These are phyloP conservation scores for Vitis amurensis DNA, from an alignment of 164 flowering plant species.

Conservation along the genomic window DNA sequence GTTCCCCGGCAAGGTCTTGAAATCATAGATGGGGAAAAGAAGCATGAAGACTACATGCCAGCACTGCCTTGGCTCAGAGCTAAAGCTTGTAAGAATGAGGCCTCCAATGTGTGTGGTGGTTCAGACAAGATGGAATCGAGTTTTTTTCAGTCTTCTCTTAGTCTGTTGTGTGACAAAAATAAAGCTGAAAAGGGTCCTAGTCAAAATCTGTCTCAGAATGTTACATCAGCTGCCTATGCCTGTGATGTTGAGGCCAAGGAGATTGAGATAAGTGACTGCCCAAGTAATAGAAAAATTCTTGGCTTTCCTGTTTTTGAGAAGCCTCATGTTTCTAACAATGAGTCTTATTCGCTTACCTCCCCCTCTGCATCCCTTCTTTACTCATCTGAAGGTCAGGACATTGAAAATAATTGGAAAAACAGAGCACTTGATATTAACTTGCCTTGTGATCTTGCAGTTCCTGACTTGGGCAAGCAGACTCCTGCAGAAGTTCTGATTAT, in stretches of 20 bases:
- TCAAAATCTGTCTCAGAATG: slow-evolving; percentile 15
- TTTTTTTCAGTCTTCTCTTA: slow-evolving; percentile 22
- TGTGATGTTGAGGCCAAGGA: slow-evolving; percentile 22
- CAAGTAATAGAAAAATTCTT: slow-evolving; percentile 40
- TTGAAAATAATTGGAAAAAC: slow-evolving; percentile 25
- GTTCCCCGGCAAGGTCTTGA: slow-evolving; percentile 20
- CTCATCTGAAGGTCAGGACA: slow-evolving; percentile 20
- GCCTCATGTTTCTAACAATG: slow-evolving; percentile 29
- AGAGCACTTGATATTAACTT: slow-evolving; percentile 50
- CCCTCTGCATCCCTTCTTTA: slow-evolving; percentile 15
- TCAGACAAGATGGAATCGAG: slow-evolving; percentile 15
- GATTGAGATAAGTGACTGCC: slow-evolving; percentile 22
- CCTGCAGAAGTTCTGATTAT: slow-evolving; percentile 17
- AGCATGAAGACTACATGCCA: slow-evolving; percentile 25
- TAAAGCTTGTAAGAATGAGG: slow-evolving; percentile 28
- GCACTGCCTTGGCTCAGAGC: slow-evolving; percentile 52
- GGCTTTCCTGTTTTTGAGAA: slow-evolving; percentile 63
- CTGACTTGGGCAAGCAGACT: slow-evolving; percentile 21
- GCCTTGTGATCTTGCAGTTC: slow-evolving; percentile 38
- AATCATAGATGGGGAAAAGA: slow-evolving; percentile 27
- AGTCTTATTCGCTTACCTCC: slow-evolving; percentile 22
- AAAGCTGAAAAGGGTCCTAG: slow-evolving; percentile 22
- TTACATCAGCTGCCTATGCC: slow-evolving; percentile 23
- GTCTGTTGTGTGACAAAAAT: slow-evolving; percentile 15
- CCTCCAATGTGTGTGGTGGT: slow-evolving; percentile 14